These are phyloP conservation scores for Tirmania nivea DNA, from an alignment of 495 filamentous ascomycete genomes.

Conservation along the genomic window DNA sequence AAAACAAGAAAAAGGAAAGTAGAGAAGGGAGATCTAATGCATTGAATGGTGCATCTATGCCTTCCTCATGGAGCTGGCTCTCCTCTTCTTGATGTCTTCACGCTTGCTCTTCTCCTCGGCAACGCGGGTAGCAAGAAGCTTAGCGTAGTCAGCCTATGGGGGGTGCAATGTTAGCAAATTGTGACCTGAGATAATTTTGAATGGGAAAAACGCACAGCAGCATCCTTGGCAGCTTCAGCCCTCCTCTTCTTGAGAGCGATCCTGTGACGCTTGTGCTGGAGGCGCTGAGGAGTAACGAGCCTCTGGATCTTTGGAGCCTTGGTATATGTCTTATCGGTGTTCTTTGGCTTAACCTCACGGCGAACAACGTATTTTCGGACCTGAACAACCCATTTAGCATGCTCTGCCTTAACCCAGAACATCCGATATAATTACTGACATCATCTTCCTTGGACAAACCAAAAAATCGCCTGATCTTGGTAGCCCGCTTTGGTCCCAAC, in stretches of 20 bases:
- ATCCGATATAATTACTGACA: conserved; percentile 47
- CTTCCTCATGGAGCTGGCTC: conserved; percentile 90
- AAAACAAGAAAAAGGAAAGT: not conserved
- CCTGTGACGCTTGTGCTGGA: conserved; percentile 97
- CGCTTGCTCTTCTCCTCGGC: conserved; percentile 79
- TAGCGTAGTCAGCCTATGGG: conserved; percentile 66
- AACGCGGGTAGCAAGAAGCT: conserved; percentile 85
- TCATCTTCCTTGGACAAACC: conserved; percentile 98
- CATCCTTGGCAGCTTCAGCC: conserved; percentile 85
- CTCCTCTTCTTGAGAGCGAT: conserved; percentile 93
- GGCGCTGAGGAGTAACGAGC: conserved; percentile 95
- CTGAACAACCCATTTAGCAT: conserved; percentile 25
- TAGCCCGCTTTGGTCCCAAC: conserved; percentile 94
- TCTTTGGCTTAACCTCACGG: conserved; percentile 85
- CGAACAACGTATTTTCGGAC: conserved; percentile 98
- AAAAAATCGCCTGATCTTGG: conserved; percentile 98
- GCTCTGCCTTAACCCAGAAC: conserved; percentile 2
- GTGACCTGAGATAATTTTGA: not conserved
- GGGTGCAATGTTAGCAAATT: conserved; percentile 23
- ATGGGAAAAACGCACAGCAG: conserved; percentile 56
- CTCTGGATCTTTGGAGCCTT: conserved; percentile 99
- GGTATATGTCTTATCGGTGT: conserved; percentile 89
- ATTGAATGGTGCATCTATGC: conserved; percentile 24
- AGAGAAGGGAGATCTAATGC: not conserved
- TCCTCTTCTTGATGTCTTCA: conserved; percentile 79